Evolutionary conservation across 768 basidiomycete genomes (phyloP).

Genomic region (Sarcodon aspratus): DNA sequence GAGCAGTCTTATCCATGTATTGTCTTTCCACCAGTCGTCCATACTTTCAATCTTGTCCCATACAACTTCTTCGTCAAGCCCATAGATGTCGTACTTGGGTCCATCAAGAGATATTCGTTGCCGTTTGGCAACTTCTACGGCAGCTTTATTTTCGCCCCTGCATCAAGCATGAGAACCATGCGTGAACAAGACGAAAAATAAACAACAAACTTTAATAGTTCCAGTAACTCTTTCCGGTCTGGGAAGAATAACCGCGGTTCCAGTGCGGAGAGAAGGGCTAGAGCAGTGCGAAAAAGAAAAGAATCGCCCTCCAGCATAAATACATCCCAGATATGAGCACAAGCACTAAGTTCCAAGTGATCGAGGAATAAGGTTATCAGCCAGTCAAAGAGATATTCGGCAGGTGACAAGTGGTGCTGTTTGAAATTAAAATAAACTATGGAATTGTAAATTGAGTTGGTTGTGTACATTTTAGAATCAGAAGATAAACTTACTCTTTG

Average conservation of each 20-base stretch:
- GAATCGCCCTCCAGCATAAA: slow-evolving; percentile 82
- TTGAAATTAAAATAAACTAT: slow-evolving; percentile 92
- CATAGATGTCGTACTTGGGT: slow-evolving; percentile 80
- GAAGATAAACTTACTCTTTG: slow-evolving; percentile 52
- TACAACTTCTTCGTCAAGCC: slow-evolving; percentile 72
- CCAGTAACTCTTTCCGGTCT: slow-evolving; percentile 65
- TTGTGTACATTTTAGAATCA: neutral
- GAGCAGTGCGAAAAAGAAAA: slow-evolving; percentile 74
- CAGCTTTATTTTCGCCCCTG: slow-evolving; percentile 78
- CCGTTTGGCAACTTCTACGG: slow-evolving; percentile 71
- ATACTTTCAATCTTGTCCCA: slow-evolving; percentile 77
- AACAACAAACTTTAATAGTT: slow-evolving; percentile 53
- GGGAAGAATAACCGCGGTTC: slow-evolving; percentile 87
- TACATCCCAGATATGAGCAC: slow-evolving; percentile 85
- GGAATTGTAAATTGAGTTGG: neutral
- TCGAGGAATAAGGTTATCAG: slow-evolving; percentile 69
- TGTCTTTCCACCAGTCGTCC: slow-evolving; percentile 91
- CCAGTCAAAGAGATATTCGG: slow-evolving; percentile 79
- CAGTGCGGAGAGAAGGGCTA: slow-evolving; percentile 74
- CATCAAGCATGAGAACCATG: neutral
- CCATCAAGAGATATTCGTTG: slow-evolving; percentile 51
- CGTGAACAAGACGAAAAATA: neutral
- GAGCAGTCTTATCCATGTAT: slow-evolving; percentile 76
- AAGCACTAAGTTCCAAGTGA: slow-evolving; percentile 86
- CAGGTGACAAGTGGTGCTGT: slow-evolving; percentile 82